These are phyloP conservation scores for Amyloporia xantha DNA, from an alignment of 768 basidiomycete genomes.

Conservation along the genomic window DNA sequence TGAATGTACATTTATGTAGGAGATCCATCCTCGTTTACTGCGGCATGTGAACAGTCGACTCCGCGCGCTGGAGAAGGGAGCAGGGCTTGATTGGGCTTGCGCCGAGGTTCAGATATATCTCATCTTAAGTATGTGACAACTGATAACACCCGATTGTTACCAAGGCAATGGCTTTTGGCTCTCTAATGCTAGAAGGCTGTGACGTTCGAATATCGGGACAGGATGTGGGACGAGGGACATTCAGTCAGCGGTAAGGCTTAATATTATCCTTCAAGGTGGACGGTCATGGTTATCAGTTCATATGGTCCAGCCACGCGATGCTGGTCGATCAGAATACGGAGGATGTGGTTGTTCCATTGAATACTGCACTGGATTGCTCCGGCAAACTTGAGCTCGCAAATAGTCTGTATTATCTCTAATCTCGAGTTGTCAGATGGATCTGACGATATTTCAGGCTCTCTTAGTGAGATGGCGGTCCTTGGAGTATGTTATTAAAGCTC, in stretches of 20 bases:
- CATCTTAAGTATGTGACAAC: neutral
- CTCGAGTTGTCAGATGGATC: neutral
- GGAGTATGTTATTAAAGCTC: conserved; percentile 46
- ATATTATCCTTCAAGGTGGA: neutral
- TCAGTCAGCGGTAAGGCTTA: conserved; percentile 58
- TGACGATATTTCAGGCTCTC: conserved; percentile 47
- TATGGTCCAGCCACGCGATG: conserved; percentile 67
- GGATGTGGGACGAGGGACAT: conserved; percentile 87
- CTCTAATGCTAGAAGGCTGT: conserved; percentile 73
- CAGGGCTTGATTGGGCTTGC: conserved; percentile 84
- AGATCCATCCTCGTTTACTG: conserved; percentile 71
- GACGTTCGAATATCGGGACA: conserved; percentile 90
- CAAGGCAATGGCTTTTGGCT: conserved; percentile 83
- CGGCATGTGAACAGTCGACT: conserved; percentile 75
- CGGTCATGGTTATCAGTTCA: neutral
- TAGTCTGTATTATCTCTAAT: conserved; percentile 44
- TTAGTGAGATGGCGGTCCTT: conserved; percentile 87
- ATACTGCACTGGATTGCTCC: conserved; percentile 50
- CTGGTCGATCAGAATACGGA: conserved; percentile 85
- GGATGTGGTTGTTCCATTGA: conserved; percentile 73
- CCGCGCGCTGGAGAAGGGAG: conserved; percentile 58
- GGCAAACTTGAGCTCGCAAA: conserved; percentile 84
- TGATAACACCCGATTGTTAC: neutral
- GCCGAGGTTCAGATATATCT: conserved; percentile 54
- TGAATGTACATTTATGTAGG: conserved; percentile 43